Evolutionary conservation across 2,329 filamentous ascomycete species (phyloP).

Genomic region (Diaporthe eres): DNA sequence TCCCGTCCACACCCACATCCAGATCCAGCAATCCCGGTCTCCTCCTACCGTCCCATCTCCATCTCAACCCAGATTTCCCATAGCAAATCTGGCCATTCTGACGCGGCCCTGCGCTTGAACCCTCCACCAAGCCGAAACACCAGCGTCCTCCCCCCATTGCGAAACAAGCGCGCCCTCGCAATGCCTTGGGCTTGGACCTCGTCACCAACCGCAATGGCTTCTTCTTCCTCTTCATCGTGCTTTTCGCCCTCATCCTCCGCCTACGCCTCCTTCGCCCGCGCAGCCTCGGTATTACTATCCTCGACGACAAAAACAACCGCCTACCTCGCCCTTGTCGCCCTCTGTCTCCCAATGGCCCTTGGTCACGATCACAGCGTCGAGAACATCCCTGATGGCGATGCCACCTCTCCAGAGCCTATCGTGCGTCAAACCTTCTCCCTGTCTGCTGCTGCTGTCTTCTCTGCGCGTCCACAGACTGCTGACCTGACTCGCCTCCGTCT

Average conservation of each 20-base stretch:
- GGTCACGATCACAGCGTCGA: conserved; percentile 66
- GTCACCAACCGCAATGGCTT: conserved; percentile 1
- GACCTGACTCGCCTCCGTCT: background rate
- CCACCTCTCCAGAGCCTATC: conserved; percentile 80
- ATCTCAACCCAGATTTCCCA: conserved; percentile 11
- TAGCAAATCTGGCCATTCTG: conserved; percentile 28
- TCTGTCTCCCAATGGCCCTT: conserved; percentile 43
- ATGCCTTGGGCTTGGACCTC: conserved; percentile 24
- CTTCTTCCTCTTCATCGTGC: background rate
- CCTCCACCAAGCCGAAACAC: conserved; percentile 30
- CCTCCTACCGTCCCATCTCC: conserved; percentile 2
- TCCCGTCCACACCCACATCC: background rate
- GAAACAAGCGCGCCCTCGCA: conserved; percentile 31
- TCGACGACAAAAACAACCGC: conserved; percentile 31
- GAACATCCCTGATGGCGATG: conserved; percentile 77
- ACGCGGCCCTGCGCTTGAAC: conserved; percentile 28
- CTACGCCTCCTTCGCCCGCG: background rate
- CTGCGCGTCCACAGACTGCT: background rate
- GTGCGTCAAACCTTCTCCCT: conserved; percentile 61
- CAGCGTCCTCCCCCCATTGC: background rate
- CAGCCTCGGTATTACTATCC: conserved; percentile 13
- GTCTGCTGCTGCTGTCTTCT: background rate
- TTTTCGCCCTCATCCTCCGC: background rate
- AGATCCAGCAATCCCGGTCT: conserved; percentile 13
- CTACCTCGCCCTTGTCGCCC: conserved; percentile 32